These are phyloP conservation scores for Penicillium sp. DNA, from an alignment of 2,329 filamentous ascomycete genomes.

Conservation along the genomic window DNA sequence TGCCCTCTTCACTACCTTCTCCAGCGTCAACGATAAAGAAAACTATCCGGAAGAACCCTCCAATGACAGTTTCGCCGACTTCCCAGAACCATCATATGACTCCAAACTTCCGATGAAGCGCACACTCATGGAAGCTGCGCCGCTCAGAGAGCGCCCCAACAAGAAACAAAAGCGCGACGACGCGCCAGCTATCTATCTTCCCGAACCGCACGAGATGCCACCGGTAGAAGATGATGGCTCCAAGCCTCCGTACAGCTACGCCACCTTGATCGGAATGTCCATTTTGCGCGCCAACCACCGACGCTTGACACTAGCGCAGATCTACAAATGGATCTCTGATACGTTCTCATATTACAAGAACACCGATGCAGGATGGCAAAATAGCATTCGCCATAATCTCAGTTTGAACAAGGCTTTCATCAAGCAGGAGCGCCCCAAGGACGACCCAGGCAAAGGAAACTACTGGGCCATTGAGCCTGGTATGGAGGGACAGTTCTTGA, in stretches of 20 bases:
- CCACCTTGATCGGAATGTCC: conserved; percentile 93
- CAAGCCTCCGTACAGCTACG: conserved; percentile 92
- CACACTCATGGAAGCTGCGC: conserved; percentile 69
- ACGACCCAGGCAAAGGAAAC: conserved; percentile 95
- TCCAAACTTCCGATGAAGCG: conserved; percentile 56
- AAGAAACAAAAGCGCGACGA: conserved; percentile 71
- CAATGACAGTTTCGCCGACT: conserved; percentile 49
- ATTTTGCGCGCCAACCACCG: conserved; percentile 83
- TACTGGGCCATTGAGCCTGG: conserved; percentile 95
- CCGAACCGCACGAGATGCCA: conserved; percentile 78
- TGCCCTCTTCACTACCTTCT: conserved; percentile 54
- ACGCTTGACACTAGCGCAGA: conserved; percentile 85
- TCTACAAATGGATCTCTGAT: conserved; percentile 99
- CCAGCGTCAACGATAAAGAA: conserved; percentile 51
- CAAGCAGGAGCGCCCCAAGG: conserved; percentile 93
- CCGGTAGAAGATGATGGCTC: conserved; percentile 78
- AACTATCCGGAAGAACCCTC: conserved; percentile 41
- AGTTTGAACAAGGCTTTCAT: conserved; percentile 96
- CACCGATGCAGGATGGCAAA: conserved; percentile 91
- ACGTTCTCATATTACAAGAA: conserved; percentile 85
- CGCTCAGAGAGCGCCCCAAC: conserved; percentile 66
- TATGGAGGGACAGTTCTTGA: conserved; percentile 84
- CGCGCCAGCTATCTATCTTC: conserved; percentile 53
- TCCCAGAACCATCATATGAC: conserved; percentile 48
- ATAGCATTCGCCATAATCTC: conserved; percentile 97